A percentile compares a stretch with the other conserved stretches of the same genome.
Evolutionary conservation across 208 protist genomes (phyloP).

Genomic region (Jaenimonas drosophilae): DNA sequence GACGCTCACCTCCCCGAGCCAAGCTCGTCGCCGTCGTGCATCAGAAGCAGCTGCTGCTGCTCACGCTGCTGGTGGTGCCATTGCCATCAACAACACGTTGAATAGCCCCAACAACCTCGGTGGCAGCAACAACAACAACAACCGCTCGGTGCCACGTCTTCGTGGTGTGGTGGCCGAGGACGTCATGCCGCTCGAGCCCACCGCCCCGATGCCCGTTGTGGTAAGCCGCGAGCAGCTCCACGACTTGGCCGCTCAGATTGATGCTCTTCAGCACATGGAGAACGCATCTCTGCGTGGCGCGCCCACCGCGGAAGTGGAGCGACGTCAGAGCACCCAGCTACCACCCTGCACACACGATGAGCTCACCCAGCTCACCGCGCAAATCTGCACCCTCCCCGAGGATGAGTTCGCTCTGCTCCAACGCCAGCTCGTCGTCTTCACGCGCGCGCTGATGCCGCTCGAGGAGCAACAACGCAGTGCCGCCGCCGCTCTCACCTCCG

Average conservation of each 20-base stretch:
- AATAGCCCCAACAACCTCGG: no score
- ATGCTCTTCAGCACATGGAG: neutral
- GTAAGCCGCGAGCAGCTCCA: no score
- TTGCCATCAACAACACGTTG: no score
- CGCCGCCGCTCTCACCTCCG: conserved; percentile 1
- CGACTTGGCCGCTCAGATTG: neutral
- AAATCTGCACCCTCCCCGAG: neutral
- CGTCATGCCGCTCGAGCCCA: neutral
- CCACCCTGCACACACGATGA: neutral
- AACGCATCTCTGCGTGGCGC: neutral
- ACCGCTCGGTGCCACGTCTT: no score
- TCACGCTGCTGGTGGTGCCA: no score
- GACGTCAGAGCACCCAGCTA: no score
- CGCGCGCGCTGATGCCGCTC: neutral
- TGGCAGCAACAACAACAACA: no score
- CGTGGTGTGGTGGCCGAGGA: conserved; percentile 1
- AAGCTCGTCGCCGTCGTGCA: no score
- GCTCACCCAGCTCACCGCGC: neutral
- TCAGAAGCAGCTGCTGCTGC: no score
- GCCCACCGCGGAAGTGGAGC: neutral
- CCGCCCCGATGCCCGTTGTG: no score
- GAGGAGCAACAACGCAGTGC: neutral
- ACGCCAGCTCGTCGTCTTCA: neutral
- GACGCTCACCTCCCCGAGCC: no score
- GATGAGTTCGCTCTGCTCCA: conserved; percentile 1